Base-by-base conservation (phyloP, 495 filamentous ascomycete species). In the Penicillium canariense region DNA sequence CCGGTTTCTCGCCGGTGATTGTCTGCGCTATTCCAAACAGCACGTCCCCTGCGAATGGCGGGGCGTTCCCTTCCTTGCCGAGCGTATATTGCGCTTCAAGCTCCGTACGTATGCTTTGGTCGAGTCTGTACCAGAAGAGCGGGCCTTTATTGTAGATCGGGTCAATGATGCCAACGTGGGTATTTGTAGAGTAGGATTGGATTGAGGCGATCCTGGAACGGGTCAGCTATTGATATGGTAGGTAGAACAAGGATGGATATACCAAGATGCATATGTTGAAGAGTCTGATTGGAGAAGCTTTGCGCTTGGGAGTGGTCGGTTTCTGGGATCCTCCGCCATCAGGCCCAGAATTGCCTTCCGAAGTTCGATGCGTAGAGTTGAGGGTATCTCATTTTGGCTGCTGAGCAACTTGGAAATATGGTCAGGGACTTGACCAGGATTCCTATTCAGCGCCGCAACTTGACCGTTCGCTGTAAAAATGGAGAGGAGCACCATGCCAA, bases 121-220 rank as follows among this genome's bases (percentile, higher is more conserved):
- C 54, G 0, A 63, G 49, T 55, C 54, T 8, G 38, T 63, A 63
- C 60, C 60, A 63, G 26, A 63, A 63, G 10, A 60, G 46, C 0
- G 60, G 60, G 0, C 60, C 60, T 53, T 63, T 63, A 42, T 63
- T 63, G 32, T 63, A 63, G 26, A 60, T 48, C 6, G 60, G 60
- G 23, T 63, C 57, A 34, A 63, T 47, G 18, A 59, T 54, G 11
- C 60, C 57, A 32, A 50, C 45, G 48, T 48, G 43, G 4, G 25
- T 53, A 18, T 7, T 35, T 8, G 25, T 48, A 17, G 54, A 10
- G 3, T 18, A 22, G 14, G 47, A 36, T 50, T 56, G 54, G 3
- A 50, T 56, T 22, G 54, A 50, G 5, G 54, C 32, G 32, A 56
- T 27, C 54, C 54, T 56, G 30, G 11, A 9, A 10, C 23, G n/a